Percentiles rank a stretch among this genome's conserved stretches.
Evolutionary conservation across 2,329 filamentous ascomycete genomes (phyloP).

Genomic region (Pseudogymnoascus sp.): DNA sequence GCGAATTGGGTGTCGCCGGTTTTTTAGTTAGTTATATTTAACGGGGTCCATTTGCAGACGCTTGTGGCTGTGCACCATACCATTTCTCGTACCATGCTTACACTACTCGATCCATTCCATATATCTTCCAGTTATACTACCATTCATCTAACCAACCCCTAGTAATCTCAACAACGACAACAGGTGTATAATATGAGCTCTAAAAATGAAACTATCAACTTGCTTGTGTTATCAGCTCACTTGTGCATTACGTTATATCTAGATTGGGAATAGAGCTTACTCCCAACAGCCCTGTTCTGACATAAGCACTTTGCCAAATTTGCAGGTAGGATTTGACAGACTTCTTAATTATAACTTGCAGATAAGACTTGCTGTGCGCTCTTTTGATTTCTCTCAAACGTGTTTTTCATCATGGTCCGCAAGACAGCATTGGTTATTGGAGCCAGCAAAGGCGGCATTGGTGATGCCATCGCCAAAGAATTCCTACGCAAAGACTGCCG

Average conservation of each 20-base stretch:
- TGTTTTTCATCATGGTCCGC: not conserved
- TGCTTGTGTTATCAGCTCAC: not conserved
- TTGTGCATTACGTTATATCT: not conserved
- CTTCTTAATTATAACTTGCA: not conserved
- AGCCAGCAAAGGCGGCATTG: constrained; percentile 31
- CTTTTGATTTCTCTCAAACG: not conserved
- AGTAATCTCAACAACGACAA: not conserved
- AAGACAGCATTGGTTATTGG: constrained; percentile 30
- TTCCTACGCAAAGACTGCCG: constrained; percentile 31
- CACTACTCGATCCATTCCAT: too few species aligned
- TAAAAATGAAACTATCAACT: not conserved
- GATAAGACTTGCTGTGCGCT: not conserved
- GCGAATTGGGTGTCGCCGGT: too few species aligned
- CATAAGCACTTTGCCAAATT: not conserved
- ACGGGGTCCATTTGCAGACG: too few species aligned
- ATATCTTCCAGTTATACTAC: not conserved
- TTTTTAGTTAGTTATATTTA: too few species aligned
- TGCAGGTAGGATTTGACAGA: not conserved
- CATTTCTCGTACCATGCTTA: too few species aligned
- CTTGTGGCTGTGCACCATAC: too few species aligned
- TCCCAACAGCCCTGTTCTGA: not conserved
- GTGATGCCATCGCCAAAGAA: constrained; percentile 32
- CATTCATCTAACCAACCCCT: not conserved
- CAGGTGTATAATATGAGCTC: not conserved
- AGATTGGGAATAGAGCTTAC: not conserved